Conservation (phyloP, 176 grass and related monocot species). For the Lolium rigidum region DNA sequence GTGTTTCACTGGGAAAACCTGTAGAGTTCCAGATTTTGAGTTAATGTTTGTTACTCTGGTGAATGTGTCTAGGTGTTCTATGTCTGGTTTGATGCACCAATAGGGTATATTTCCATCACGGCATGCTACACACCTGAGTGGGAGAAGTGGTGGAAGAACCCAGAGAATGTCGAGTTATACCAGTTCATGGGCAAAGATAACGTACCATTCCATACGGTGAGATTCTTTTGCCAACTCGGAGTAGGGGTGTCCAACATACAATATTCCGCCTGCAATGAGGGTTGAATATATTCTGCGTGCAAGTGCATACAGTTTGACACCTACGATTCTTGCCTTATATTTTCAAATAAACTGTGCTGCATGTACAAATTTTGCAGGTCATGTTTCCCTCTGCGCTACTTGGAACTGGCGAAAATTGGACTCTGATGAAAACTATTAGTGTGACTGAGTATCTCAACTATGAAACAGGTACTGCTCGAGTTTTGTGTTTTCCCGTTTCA, state of each 20-base stretch:
- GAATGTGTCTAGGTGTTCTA: conserved; percentile 67
- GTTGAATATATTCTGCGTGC: conserved; percentile 9
- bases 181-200: conserved; percentile 98
- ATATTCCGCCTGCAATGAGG: not conserved
- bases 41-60: not conserved
- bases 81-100: conserved; percentile 86
- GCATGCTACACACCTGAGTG: conserved; percentile 79
- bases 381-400: conserved; percentile 86
- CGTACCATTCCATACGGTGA: conserved; percentile 89
- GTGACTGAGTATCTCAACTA: conserved; percentile 88
- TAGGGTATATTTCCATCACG: conserved; percentile 88
- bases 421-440: conserved; percentile 84
- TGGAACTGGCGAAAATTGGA: conserved; percentile 83
- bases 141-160: conserved; percentile 97
- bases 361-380: conserved; percentile 40
- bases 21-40: not conserved
- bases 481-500: conserved; percentile 13
- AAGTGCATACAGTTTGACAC: conserved; percentile 26
- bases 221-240: conserved; percentile 29
- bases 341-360: not conserved
- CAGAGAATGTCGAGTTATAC: conserved; percentile 81
- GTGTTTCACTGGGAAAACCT: not conserved
- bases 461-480: conserved; percentile 63
- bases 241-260: not conserved
- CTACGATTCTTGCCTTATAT: conserved; percentile 56